Base-by-base conservation (phyloP, 257 asterid species). In the Datura wrightii region DNA sequence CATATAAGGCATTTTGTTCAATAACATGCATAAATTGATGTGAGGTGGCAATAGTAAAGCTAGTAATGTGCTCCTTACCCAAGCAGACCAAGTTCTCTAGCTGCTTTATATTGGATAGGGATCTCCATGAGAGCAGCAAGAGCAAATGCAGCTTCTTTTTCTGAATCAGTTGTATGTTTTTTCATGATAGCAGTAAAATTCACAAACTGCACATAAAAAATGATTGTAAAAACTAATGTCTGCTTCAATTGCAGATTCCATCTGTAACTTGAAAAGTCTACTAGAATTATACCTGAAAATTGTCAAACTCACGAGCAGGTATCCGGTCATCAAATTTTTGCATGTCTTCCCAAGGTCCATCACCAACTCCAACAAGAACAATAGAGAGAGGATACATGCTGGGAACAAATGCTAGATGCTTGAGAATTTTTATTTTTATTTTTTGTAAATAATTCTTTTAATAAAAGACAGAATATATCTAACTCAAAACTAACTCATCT, bases 281-380 rank as follows among this genome's bases (percentile, higher is more conserved):
- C 58, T 34, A 63, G 56, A 53, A 79, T 19, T 69, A 53, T 83
- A 92, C 97, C 96, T 94, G 98, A 88, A 94, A 93, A 87, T 94
- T 94, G 85, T 94, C 98, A 50, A 93, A 93, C 58, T 88, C 90
- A 13, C 96, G 93, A 71, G 92, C 89, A 87, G 96, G 97, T 88
- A 94, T 90, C 79, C 86, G 92, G 90, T 94, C 98, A 79, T 94
- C 98, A 83, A 94, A 94, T 76, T 85, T 94, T 90, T 86, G 88
- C 98, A 94, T 92, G 85, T 94, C 97, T 78, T 94, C 95, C 98
- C 98, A 94, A 48, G 98, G 98, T 85, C 98, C 98, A 86, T 94
- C 98, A 2, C 98, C 98, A 87, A 94, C 97, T 4, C 98, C 98
- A 89, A 93, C 92, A 84, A 94, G 95, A 90, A 94, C 85, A 87